Percentiles rank a stretch among this genome's conserved stretches.
Conservation (phyloP, 1,139 yeast species). For the Torulaspora pretoriensis region DNA sequence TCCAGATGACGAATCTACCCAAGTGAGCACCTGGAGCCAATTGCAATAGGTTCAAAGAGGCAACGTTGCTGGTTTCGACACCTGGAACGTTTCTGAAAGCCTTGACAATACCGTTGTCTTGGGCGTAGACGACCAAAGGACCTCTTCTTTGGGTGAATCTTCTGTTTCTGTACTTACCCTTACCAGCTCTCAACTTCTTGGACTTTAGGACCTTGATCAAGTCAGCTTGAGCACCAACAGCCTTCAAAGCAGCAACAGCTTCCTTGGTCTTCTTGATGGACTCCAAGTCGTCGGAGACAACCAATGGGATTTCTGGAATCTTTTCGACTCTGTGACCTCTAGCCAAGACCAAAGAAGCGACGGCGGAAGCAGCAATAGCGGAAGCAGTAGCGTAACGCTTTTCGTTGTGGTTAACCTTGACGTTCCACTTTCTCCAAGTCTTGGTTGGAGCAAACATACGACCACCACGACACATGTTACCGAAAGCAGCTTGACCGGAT, state of each 20-base stretch:
- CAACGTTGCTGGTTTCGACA: conserved; percentile 94
- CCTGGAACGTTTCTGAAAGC: conserved; percentile 99
- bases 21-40: conserved; percentile 99
- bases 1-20: conserved; percentile 99
- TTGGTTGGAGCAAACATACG: conserved; percentile 99
- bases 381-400: conserved; percentile 99
- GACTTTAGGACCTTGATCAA: conserved; percentile 97
- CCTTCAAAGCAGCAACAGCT: conserved; percentile 97
- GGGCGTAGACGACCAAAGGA: conserved; percentile 96
- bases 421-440: conserved; percentile 99
- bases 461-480: conserved; percentile 99
- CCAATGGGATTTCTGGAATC: conserved; percentile 98
- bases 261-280: conserved; percentile 95
- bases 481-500: conserved; percentile 99
- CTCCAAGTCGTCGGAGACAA: conserved; percentile 91
- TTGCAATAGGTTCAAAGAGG: conserved; percentile 93
- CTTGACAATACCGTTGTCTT: conserved; percentile 96
- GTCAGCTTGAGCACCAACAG: conserved; percentile 98
- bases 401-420: conserved; percentile 99
- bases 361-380: conserved; percentile 98
- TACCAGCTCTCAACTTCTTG: conserved; percentile 99
- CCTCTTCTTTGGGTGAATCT: conserved; percentile 99
- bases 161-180: conserved; percentile 99
- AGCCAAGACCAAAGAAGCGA: conserved; percentile 96
- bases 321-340: conserved; percentile 99